A percentile compares a stretch with the other conserved stretches of the same genome.
Conservation (phyloP, 495 filamentous ascomycete species). For the Aspergillus mulundensis region DNA sequence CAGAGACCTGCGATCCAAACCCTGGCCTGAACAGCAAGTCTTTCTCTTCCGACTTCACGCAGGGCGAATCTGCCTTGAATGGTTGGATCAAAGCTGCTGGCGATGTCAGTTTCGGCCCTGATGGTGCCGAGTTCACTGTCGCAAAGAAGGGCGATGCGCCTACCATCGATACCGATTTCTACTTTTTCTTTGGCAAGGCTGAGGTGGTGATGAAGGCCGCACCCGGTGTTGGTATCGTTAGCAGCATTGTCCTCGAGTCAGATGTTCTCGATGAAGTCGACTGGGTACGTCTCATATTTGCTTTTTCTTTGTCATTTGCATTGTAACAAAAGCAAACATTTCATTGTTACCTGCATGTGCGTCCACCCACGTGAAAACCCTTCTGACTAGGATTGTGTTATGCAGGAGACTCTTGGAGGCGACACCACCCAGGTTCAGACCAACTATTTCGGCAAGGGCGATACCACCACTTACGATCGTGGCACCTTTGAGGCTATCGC, state of each 20-base stretch:
- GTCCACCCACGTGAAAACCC: not conserved
- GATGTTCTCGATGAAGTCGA: constrained; percentile 96
- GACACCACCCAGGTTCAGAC: constrained; percentile 66
- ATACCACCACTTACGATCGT: constrained; percentile 74
- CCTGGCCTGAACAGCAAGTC: constrained; percentile 55
- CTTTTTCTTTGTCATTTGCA: not conserved
- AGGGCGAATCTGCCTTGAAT: constrained; percentile 44
- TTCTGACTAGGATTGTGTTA: constrained; percentile 11
- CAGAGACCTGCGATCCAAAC: constrained; percentile 56
- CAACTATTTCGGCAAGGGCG: constrained; percentile 95
- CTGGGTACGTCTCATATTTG: constrained; percentile 56
- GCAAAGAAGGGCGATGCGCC: constrained; percentile 66
- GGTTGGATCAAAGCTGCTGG: constrained; percentile 62
- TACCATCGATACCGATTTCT: constrained; percentile 68
- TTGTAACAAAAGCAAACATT: not conserved
- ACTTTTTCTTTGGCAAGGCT: constrained; percentile 73
- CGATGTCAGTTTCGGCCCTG: constrained; percentile 42
- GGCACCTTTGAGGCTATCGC: constrained; percentile 53
- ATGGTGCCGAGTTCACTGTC: constrained; percentile 69
- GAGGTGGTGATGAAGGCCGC: constrained; percentile 72
- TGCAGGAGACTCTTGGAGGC: constrained; percentile 53
- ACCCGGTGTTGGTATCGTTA: constrained; percentile 68
- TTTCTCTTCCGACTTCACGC: constrained; percentile 63
- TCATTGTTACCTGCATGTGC: constrained; percentile 3
- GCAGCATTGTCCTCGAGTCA: constrained; percentile 79